A percentile compares a stretch with the other conserved stretches of the same genome.
Conservation (phyloP, 768 basidiomycete genomes). For the Inosperma sp. region DNA sequence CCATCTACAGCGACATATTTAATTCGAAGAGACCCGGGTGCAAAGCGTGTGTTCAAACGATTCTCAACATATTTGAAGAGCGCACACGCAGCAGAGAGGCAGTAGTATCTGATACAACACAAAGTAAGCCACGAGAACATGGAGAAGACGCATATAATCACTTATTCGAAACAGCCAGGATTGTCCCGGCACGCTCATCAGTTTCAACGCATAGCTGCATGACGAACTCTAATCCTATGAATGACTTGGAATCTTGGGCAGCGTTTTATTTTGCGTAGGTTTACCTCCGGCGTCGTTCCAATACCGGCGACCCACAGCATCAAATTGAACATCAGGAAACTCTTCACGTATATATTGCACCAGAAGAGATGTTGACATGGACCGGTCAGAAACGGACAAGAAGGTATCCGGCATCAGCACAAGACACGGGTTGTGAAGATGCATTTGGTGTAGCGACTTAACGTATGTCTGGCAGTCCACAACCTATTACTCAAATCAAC, state of each 20-base stretch:
- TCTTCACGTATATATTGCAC: slow-evolving; percentile 72
- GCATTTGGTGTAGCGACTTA: slow-evolving; percentile 83
- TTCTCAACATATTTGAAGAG: slow-evolving; percentile 82
- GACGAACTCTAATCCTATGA: slow-evolving; percentile 70
- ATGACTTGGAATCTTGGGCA: slow-evolving; percentile 1
- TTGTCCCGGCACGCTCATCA: slow-evolving; percentile 73
- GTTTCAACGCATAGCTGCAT: slow-evolving; percentile 75
- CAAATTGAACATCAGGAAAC: slow-evolving; percentile 62
- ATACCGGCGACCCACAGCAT: slow-evolving; percentile 70
- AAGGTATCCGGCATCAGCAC: slow-evolving; percentile 84
- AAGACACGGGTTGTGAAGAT: slow-evolving; percentile 63
- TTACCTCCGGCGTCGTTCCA: slow-evolving; percentile 83
- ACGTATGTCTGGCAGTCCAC: slow-evolving; percentile 86
- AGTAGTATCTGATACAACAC: slow-evolving; percentile 63
- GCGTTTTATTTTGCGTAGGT: slow-evolving; percentile 10
- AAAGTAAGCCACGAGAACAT: not conserved
- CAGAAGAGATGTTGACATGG: slow-evolving; percentile 51
- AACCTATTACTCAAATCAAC: slow-evolving; percentile 42
- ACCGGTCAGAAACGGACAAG: slow-evolving; percentile 52
- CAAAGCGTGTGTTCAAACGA: slow-evolving; percentile 65
- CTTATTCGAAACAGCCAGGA: slow-evolving; percentile 81
- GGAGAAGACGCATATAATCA: slow-evolving; percentile 35
- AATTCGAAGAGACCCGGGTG: slow-evolving; percentile 65
- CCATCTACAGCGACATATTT: slow-evolving; percentile 79
- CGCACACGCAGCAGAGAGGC: slow-evolving; percentile 79